phyloP scores from a whole-genome alignment of 2,329 filamentous ascomycete species.

The Thielaviopsis euricoi region DNA sequence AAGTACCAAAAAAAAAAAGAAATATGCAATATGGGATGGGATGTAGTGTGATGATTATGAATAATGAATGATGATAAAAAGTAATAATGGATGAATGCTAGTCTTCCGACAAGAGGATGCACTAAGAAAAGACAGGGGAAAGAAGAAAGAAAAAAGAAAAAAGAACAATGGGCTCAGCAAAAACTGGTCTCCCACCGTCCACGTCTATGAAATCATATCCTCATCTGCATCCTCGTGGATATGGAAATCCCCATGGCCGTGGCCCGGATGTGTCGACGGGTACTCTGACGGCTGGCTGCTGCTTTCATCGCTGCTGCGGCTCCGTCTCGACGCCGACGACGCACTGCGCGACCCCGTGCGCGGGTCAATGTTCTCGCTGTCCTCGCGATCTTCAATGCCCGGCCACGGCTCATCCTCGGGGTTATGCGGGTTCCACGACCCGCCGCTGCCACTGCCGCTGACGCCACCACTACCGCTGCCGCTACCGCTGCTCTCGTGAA shows the following conservation, averaged over 20 bases:
- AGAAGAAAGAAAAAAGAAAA: neutral
- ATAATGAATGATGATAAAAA: neutral
- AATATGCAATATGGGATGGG: neutral
- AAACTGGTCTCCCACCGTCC: neutral
- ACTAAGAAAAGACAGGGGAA: neutral
- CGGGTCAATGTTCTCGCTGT: conserved; percentile 36
- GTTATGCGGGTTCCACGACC: conserved; percentile 14
- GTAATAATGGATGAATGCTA: neutral
- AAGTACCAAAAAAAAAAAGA: neutral
- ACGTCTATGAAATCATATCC: conserved; percentile 10
- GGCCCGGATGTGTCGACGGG: conserved; percentile 31
- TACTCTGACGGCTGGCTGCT: conserved; percentile 38
- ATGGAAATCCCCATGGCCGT: conserved; percentile 21
- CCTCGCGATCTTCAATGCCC: conserved; percentile 34
- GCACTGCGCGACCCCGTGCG: neutral
- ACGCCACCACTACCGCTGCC: neutral
- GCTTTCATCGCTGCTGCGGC: conserved; percentile 20
- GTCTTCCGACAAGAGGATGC: neutral
- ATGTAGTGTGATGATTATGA: no score
- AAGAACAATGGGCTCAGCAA: neutral
- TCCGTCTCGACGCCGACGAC: neutral
- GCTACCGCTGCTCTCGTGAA: neutral
- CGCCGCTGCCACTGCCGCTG: neutral
- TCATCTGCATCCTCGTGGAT: conserved; percentile 25
- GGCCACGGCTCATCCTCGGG: conserved; percentile 41